A percentile compares a stretch with the other conserved stretches of the same genome.
Conservation (phyloP, 176 grass and related monocot genomes). For the Oryza meyeriana region DNA sequence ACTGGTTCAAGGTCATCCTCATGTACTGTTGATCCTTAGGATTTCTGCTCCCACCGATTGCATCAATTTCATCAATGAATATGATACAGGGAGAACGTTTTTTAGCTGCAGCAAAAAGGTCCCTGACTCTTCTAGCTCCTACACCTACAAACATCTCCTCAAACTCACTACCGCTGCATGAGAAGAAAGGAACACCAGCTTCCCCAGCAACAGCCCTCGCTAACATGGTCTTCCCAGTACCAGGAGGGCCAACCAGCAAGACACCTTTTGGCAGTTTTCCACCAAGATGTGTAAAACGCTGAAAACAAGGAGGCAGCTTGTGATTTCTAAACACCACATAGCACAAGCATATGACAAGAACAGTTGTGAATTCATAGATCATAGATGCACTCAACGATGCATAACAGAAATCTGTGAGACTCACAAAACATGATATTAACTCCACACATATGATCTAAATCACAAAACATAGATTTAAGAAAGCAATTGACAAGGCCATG, state of each 20-base stretch:
- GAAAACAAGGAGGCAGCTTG: slow-evolving; percentile 27
- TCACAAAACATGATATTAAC: neutral
- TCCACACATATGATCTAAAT: neutral
- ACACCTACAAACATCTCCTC: slow-evolving; percentile 99
- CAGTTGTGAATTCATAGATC: neutral
- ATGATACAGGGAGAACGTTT: slow-evolving; percentile 94
- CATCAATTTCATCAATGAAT: slow-evolving; percentile 99
- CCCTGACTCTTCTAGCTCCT: slow-evolving; percentile 88
- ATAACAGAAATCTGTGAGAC: neutral
- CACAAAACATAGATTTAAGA: neutral
- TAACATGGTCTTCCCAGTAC: slow-evolving; percentile 98
- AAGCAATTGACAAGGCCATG: neutral
- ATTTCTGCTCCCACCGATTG: slow-evolving; percentile 95
- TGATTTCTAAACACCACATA: slow-evolving; percentile 26
- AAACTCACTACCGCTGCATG: slow-evolving; percentile 97
- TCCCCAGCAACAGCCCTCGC: slow-evolving; percentile 98
- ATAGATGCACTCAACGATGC: neutral
- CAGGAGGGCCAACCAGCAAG: slow-evolving; percentile 93
- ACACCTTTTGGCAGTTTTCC: slow-evolving; percentile 99
- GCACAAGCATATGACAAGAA: neutral
- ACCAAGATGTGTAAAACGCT: slow-evolving; percentile 95
- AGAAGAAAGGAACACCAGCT: slow-evolving; percentile 97
- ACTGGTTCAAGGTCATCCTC: slow-evolving; percentile 99
- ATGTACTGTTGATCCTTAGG: slow-evolving; percentile 99
- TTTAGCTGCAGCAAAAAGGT: slow-evolving; percentile 89